Evolutionary conservation across 2,329 filamentous ascomycete genomes (phyloP).

Genomic region (Phoma sp.): DNA sequence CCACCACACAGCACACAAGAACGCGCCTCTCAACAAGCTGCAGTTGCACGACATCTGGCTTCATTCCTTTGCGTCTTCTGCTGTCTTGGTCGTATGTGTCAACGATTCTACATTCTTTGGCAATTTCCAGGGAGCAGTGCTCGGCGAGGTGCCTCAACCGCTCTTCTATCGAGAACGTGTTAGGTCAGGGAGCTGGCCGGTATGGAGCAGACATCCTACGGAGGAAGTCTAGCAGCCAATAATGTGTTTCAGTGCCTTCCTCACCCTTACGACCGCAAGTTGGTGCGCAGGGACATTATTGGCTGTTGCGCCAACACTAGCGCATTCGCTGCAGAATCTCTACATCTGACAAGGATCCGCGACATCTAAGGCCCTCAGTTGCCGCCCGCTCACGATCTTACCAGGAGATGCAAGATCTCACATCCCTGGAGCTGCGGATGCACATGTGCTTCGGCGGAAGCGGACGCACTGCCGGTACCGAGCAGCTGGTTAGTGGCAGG

Average conservation of each 20-base stretch:
- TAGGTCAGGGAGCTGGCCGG: conserved; percentile 14
- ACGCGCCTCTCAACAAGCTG: conserved; percentile 1
- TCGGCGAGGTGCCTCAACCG: conserved; percentile 3
- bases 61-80: conserved; percentile 2
- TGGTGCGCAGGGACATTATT: conserved; percentile 4
- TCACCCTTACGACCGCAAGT: conserved; percentile 4
- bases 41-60: conserved; percentile 6
- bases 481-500: conserved; percentile 21
- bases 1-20: conserved; percentile 2
- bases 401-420: conserved; percentile 25
- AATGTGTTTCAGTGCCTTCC: conserved; percentile 10
- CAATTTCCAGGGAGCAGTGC: background rate
- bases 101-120: background rate
- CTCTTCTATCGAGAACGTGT: conserved; percentile 19
- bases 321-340: conserved; percentile 21
- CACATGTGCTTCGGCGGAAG: conserved; percentile 41
- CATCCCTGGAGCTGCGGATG: conserved; percentile 19
- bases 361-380: conserved; percentile 12
- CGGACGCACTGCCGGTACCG: conserved; percentile 30
- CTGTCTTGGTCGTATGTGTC: conserved; percentile 15
- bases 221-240: conserved; percentile 7
- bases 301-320: conserved; percentile 11
- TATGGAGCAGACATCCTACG: background rate
- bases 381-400: conserved; percentile 17
- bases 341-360: conserved; percentile 8